Conservation (phyloP, 352 stramenopile genomes). For the Phytopythium litorale region DNA sequence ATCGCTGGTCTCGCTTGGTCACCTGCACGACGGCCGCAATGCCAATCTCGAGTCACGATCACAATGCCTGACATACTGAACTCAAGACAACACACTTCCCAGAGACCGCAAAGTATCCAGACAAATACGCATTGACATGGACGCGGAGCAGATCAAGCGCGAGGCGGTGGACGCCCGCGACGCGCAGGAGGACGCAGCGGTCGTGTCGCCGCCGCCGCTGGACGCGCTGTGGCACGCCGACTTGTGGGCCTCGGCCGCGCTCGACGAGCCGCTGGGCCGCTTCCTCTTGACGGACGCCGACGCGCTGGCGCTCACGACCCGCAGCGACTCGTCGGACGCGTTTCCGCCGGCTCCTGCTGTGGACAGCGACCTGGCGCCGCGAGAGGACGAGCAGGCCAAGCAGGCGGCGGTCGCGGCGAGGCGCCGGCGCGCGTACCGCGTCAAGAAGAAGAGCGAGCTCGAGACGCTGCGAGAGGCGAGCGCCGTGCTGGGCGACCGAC, state of each 20-base stretch:
- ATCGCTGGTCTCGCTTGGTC: no score
- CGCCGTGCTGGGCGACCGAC: constrained; percentile 2
- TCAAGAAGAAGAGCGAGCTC: constrained; percentile 12
- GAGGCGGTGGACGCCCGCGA: not conserved
- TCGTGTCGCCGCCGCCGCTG: not conserved
- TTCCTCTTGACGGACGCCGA: not conserved
- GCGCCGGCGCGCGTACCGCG: constrained; percentile 11
- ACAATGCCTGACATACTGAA: no score
- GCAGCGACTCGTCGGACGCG: not conserved
- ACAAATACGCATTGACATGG: not conserved
- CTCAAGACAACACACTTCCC: no score
- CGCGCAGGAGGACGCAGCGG: not conserved
- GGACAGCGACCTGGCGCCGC: not conserved
- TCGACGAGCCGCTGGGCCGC: no score
- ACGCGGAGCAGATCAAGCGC: not conserved
- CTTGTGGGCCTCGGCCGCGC: not conserved
- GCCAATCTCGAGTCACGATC: no score
- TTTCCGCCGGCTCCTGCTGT: not conserved
- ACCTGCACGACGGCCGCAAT: no score
- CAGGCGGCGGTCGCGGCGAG: constrained; percentile 1
- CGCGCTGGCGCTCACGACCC: not conserved
- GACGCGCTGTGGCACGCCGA: not conserved
- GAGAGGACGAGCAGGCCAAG: not conserved
- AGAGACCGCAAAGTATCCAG: no score
- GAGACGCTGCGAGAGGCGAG: constrained; percentile 11